phyloP scores from a whole-genome alignment of 352 stramenopile species.

The Aphanomyces euteiches region DNA sequence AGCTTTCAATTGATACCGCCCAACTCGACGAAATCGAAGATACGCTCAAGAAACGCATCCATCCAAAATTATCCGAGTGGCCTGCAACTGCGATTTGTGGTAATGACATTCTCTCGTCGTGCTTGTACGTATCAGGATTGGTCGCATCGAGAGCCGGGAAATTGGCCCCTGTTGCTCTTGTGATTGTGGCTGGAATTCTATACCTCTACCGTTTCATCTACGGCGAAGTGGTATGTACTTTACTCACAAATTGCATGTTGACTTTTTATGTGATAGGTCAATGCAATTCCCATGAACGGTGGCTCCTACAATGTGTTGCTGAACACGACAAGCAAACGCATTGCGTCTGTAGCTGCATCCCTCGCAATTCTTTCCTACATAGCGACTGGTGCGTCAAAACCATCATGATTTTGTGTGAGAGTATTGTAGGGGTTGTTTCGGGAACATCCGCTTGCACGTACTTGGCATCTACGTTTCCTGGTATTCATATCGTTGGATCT shows the following conservation, averaged over 20 bases:
- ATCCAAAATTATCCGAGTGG: slow-evolving; percentile 89
- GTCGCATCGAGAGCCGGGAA: slow-evolving; percentile 86
- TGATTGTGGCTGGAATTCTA: slow-evolving; percentile 85
- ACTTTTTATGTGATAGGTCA: slow-evolving; percentile 25
- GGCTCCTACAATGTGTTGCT: slow-evolving; percentile 95
- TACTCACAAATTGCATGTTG: neutral
- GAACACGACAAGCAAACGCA: slow-evolving; percentile 92
- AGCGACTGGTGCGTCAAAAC: slow-evolving; percentile 63
- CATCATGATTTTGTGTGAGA: neutral
- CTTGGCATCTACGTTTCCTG: slow-evolving; percentile 70
- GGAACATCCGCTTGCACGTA: slow-evolving; percentile 86
- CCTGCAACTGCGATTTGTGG: slow-evolving; percentile 92
- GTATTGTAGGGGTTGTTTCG: slow-evolving; percentile 57
- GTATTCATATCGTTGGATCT: slow-evolving; percentile 68
- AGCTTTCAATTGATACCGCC: slow-evolving; percentile 51
- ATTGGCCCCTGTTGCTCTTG: slow-evolving; percentile 85
- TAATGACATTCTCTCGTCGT: slow-evolving; percentile 94
- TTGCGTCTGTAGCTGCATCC: slow-evolving; percentile 90
- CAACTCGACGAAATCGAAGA: slow-evolving; percentile 70
- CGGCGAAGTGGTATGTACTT: slow-evolving; percentile 76
- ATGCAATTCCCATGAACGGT: slow-evolving; percentile 92
- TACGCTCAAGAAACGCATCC: slow-evolving; percentile 60
- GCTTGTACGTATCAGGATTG: slow-evolving; percentile 85
- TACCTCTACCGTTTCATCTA: slow-evolving; percentile 93
- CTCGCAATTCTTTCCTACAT: slow-evolving; percentile 95